Evolutionary conservation across 192 early-diverging fungal genomes (phyloP).

Genomic region (Coemansia sp.): DNA sequence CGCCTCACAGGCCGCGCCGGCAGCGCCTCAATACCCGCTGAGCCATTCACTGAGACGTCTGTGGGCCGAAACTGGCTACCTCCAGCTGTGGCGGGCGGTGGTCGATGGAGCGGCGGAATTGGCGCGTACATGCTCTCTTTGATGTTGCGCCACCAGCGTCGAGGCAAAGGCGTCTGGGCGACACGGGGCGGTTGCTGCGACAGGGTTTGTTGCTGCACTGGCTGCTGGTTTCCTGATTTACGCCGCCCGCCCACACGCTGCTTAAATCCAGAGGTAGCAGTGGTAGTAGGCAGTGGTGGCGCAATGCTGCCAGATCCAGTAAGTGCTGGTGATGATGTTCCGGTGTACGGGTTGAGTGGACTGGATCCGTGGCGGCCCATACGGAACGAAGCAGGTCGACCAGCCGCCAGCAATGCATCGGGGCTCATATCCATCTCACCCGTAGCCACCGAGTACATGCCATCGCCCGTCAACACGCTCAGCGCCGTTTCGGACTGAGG

Average conservation of each 20-base stretch:
- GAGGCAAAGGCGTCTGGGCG: conserved; percentile 39
- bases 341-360: conserved; percentile 46
- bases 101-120: conserved; percentile 45
- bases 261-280: not conserved
- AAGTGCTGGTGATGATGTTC: conserved; percentile 2
- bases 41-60: not conserved
- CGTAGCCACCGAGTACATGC: conserved; percentile 3
- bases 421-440: conserved; percentile 2
- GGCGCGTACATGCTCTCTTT: conserved; percentile 55
- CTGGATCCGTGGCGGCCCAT: conserved; percentile 56
- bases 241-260: conserved; percentile 26
- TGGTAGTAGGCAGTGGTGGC: conserved; percentile 28
- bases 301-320: conserved; percentile 29
- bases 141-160: conserved; percentile 57
- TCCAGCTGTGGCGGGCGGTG: not conserved
- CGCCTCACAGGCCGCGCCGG: conserved; percentile 28
- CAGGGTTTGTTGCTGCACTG: not conserved
- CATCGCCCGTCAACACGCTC: conserved; percentile 1
- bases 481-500: not conserved
- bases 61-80: not conserved
- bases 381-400: conserved; percentile 14
- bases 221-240: conserved; percentile 3
- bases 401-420: not conserved
- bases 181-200: not conserved
- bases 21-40: conserved; percentile 11